phyloP scores from a whole-genome alignment of 1,139 yeast species.

The Petasospora fabianii region DNA sequence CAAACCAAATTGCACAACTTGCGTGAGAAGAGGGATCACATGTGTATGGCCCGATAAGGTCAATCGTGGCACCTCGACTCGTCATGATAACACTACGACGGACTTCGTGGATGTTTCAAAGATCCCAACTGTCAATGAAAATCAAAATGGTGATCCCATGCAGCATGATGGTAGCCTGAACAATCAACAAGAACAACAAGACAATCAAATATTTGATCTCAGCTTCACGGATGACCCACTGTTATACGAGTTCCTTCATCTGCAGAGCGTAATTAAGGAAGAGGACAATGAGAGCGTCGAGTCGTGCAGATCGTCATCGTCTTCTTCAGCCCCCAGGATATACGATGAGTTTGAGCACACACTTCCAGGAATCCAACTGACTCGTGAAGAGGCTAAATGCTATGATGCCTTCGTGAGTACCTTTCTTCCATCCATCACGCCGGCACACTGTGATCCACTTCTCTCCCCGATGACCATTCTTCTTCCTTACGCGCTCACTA shows the following conservation, averaged over 20 bases:
- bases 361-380: conserved; percentile 20
- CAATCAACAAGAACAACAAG: not conserved
- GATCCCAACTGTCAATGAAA: too few species aligned
- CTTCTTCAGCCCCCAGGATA: not conserved
- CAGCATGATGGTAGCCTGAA: not conserved
- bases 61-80: not conserved
- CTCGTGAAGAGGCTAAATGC: conserved; percentile 20
- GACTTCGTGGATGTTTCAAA: too few species aligned
- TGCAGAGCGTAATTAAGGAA: conserved; percentile 14
- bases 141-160: too few species aligned
- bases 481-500: conserved; percentile 21
- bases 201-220: conserved; percentile 4
- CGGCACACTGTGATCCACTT: conserved; percentile 26
- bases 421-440: conserved; percentile 29
- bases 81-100: not conserved
- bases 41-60: conserved; percentile 25
- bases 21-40: conserved; percentile 11
- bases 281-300: conserved; percentile 4
- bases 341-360: conserved; percentile 11
- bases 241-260: conserved; percentile 21
- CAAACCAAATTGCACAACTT: conserved; percentile 35
- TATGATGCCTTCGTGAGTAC: conserved; percentile 27
- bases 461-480: conserved; percentile 27
- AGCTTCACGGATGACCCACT: conserved; percentile 13
- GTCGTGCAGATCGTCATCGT: conserved; percentile 5